Base-by-base conservation (phyloP, 306 rosid species). In the Prosopis cineraria region DNA sequence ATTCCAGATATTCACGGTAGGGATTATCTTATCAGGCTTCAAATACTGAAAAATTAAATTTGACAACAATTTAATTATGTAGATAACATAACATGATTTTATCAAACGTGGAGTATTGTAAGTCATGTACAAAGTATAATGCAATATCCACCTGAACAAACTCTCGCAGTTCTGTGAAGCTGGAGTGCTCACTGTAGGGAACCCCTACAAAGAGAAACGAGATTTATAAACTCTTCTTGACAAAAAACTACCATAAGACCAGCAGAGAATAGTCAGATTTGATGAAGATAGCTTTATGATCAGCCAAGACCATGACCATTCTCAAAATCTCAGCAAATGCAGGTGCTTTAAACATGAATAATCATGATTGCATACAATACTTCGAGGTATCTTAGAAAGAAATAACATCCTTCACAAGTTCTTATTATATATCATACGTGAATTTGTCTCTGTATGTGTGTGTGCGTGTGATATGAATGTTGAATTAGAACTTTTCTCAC, bases 131-230 rank as follows among this genome's bases (percentile, higher is more conserved):
- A 17, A 24, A 9, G 5, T 17, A n/a, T 27, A 13, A 50, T 62
- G 47, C 48, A 78, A 63, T 63, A 67, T 39, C 30, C 72, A 87
- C 90, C 90, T 87, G 83, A 77, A 87, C 86, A 87, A 87, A 87
- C 65, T 84, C 88, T 66, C 17, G 85, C 77, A 87, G 75, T 73
- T 87, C 90, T 25, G 81, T 79, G 81, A 84, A 87, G 86, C 90
- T 87, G 81, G 90, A 87, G 63, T 87, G 90, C 86, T 87, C 90
- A 70, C 90, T 87, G 73, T 87, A 87, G 68, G 90, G 90, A 87
- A 87, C 90, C 63, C 90, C 90, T 87, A 5, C 25, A 68, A 16
- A 39, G 43, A 70, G 66, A 84, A 80, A 79, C 19, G 19, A 24
- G 58, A 68, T 17, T 86, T 6, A 2, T 78, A 67, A 75, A 56